Base-by-base conservation (phyloP, 805 yeast species). In the Kluyveromyces aestuarii region DNA sequence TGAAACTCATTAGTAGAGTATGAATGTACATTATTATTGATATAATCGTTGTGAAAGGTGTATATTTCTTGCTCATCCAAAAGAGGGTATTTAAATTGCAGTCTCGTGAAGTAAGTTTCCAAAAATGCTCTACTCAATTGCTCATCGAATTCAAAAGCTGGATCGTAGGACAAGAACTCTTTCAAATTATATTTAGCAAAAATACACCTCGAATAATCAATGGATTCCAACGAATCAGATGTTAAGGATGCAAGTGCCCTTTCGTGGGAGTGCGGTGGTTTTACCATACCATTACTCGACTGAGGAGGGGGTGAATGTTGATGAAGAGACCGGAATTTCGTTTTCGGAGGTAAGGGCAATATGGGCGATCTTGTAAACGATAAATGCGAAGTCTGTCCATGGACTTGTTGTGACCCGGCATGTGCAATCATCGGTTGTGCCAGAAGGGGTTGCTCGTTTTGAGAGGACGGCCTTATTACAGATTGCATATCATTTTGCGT, bases 41-140 rank as follows among this genome's bases (percentile, higher is more conserved):
- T 73, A 50, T 75, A 79, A 25, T 73, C 72, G 49, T 71, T 71
- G 60, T 77, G 79, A 52, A 79, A 78, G 27, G 67, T 66, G 39
- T 72, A 66, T 19, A 79, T 72, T 47, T 76, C 82, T 33, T 67
- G 66, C 57, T 79, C 82, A 54, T 75, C 76, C 30, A 79, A 59
- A 30, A 79, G 52, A 0, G 84, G 84, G 53, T 78, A 78, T 53
- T 78, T 77, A 60, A 75, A 75, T 54, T 79, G 83, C 37, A 79
- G 58, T 45, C 79, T 64, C 11, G 79, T 70, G 59, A 79, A 79
- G 57, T 76, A 78, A n/a, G 76, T 73, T 49, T 77, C 81, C 41
- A 79, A 56, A 36, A 79, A 71, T 30, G 76, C 75, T 50, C 76
- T 69, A 2, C 81, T 71, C 27, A 75, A 58, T 42, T 70, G 67